Base-by-base conservation (phyloP, 306 rosid genomes). In the Cicer chorassanicum region DNA sequence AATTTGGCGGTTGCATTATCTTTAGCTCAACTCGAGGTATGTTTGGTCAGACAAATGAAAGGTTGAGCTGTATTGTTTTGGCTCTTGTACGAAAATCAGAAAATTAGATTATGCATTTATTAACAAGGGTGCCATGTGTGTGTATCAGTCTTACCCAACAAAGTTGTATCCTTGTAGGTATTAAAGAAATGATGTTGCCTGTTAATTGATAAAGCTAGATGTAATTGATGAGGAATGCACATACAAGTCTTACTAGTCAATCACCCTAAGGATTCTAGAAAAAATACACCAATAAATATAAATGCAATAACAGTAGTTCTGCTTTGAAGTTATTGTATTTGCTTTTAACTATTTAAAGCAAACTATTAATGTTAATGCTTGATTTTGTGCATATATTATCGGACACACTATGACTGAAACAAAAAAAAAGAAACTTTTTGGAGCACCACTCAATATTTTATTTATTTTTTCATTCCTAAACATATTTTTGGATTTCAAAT, bases 311-410 rank as follows among this genome's bases (percentile, higher is more conserved):
- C 9, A n/a, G 15, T 43, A 44, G 59, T 45, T 59, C 16, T 43
- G 57, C 66, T 9, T 44, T 44, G 13, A 40, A 55, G 41, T 18
- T 43, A 16, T 44, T 72, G 45, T 16, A 44, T 73, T 73, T 56
- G 11, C 68, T 55, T 59, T 13, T 43, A n/a, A 11, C 45, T 16
- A 45, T 57, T 14, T 16, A 61, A 16, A 45, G 40, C 8, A 71
- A 53, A 70, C 75, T 53, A 70, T 53, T 60, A 72, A 44, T 24
- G 68, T 46, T n/a, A 49, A 34, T 68, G 11, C 45, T 12, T 67
- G 57, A 66, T 67, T 67, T 67, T 49, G 45, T 0, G 8, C 73
- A 29, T 29, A 3, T 29, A 29, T 29, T 29, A 29, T 29, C 36
- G 36, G 36, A 29, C 36, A 29, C 36, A 29, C 36, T 29, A 3